These are phyloP conservation scores for Ganoderma lucidum DNA, from an alignment of 1,284 basidiomycete species.

Conservation along the genomic window DNA sequence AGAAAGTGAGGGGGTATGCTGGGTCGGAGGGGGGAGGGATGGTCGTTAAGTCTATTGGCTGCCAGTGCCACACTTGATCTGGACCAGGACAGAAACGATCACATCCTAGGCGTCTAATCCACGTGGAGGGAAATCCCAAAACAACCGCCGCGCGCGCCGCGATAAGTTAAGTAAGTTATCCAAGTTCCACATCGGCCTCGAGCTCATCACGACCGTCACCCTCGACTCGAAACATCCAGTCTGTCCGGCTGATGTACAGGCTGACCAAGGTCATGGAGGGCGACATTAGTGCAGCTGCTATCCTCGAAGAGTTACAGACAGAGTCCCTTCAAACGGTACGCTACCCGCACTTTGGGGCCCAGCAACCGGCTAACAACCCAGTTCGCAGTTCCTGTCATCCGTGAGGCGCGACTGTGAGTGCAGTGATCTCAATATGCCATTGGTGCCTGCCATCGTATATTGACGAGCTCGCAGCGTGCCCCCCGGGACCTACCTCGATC, in stretches of 20 bases:
- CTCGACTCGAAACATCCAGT: neutral
- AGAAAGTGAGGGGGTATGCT: conserved; percentile 21
- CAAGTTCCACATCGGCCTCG: too few relatives aligned
- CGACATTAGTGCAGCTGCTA: conserved; percentile 25
- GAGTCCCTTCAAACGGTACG: conserved; percentile 59
- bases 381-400: conserved; percentile 46
- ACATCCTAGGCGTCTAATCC: conserved; percentile 23
- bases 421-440: neutral
- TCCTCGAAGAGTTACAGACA: conserved; percentile 39
- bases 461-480: conserved; percentile 25
- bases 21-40: conserved; percentile 19
- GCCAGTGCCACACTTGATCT: conserved; percentile 28
- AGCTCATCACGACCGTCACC: neutral
- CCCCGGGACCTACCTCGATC: conserved; percentile 42
- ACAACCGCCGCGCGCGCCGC: neutral
- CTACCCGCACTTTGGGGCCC: neutral
- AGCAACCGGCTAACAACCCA: conserved; percentile 13
- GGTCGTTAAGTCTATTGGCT: conserved; percentile 32
- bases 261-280: conserved; percentile 14
- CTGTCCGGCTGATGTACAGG: neutral
- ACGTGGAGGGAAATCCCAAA: conserved; percentile 20
- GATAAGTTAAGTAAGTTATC: too few relatives aligned
- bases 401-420: conserved; percentile 43
- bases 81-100: conserved; percentile 30
- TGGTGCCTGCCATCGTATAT: neutral